Percentiles rank a stretch among this genome's conserved stretches.
Conservation (phyloP, 106 monocot species). For the Dendrobium officinale region DNA sequence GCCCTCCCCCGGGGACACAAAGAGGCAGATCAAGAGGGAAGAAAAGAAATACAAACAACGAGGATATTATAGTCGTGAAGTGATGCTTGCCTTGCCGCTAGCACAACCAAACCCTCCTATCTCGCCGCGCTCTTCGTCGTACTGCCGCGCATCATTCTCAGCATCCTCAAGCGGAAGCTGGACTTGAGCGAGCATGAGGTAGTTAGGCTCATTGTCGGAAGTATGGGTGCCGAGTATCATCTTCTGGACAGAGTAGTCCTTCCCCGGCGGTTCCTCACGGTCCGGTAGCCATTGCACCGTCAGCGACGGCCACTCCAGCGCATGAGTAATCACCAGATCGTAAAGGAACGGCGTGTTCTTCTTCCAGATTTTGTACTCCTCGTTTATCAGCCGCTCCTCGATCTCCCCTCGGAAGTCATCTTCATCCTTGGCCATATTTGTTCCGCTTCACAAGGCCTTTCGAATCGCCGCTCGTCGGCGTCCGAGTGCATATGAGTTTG, state of each 20-base stretch:
- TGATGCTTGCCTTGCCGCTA: conserved; percentile 60
- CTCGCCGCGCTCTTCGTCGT: conserved; percentile 76
- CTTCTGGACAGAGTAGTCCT: conserved; percentile 92
- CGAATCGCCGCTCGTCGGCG: background rate
- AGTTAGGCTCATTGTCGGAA: conserved; percentile 92
- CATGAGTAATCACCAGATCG: conserved; percentile 95
- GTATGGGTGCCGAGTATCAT: conserved; percentile 97
- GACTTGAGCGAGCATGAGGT: conserved; percentile 94
- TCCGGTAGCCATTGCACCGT: conserved; percentile 98
- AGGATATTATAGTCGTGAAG: background rate
- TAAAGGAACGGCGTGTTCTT: conserved; percentile 99
- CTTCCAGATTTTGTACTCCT: conserved; percentile 99
- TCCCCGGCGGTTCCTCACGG: conserved; percentile 69
- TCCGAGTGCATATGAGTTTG: background rate
- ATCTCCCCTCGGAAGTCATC: conserved; percentile 86
- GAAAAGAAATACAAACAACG: background rate
- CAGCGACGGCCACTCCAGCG: conserved; percentile 96
- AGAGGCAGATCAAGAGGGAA: background rate
- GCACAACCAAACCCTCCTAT: conserved; percentile 78
- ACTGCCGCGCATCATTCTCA: conserved; percentile 78
- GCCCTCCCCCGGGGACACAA: background rate
- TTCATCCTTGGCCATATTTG: conserved; percentile 66
- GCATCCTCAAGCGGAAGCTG: conserved; percentile 95
- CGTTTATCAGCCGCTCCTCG: conserved; percentile 92
- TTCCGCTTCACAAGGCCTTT: background rate